These are phyloP conservation scores for Papiliotrema laurentii DNA, from an alignment of 1,284 basidiomycete species.

Conservation along the genomic window DNA sequence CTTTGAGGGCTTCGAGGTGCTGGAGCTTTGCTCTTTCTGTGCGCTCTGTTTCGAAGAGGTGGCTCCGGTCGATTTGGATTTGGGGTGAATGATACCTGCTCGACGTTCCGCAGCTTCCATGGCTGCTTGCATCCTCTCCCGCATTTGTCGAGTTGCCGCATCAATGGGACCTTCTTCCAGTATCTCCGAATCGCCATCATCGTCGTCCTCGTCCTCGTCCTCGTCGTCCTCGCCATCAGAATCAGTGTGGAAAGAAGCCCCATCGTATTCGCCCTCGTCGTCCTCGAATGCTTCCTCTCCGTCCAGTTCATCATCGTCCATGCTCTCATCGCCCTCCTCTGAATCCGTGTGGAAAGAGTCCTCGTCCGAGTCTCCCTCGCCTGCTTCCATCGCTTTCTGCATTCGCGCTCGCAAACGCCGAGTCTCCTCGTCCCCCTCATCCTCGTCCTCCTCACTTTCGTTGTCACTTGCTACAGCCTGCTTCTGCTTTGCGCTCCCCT, in stretches of 20 bases:
- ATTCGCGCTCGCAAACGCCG: slow-evolving; percentile 17
- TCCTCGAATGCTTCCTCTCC: slow-evolving; percentile 28
- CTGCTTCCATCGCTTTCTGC: slow-evolving; percentile 29
- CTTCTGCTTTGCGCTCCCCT: slow-evolving; percentile 2
- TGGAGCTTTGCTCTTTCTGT: slow-evolving; percentile 7
- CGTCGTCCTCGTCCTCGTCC: not conserved
- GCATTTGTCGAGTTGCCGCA: slow-evolving; percentile 14
- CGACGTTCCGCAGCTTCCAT: slow-evolving; percentile 34
- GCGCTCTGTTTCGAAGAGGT: slow-evolving; percentile 4
- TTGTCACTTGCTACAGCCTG: slow-evolving; percentile 4
- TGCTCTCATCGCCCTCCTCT: slow-evolving; percentile 8
- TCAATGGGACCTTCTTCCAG: slow-evolving; percentile 25
- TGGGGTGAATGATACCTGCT: slow-evolving; percentile 9
- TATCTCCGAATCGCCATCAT: slow-evolving; percentile 12
- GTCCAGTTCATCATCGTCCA: no score
- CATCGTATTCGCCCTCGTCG: slow-evolving; percentile 14
- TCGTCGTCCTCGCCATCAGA: not conserved
- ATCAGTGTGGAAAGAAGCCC: not conserved
- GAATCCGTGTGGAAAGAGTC: not conserved
- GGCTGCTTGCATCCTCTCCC: slow-evolving; percentile 33
- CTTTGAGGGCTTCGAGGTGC: not conserved
- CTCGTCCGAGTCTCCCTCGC: slow-evolving; percentile 14
- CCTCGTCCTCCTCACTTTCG: slow-evolving; percentile 19
- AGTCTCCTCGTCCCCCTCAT: slow-evolving; percentile 25
- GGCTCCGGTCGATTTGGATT: slow-evolving; percentile 2